A percentile compares a stretch with the other conserved stretches of the same genome.
These are phyloP conservation scores for Paecilomyces sp. DNA, from an alignment of 2,329 filamentous ascomycete genomes.

Conservation along the genomic window DNA sequence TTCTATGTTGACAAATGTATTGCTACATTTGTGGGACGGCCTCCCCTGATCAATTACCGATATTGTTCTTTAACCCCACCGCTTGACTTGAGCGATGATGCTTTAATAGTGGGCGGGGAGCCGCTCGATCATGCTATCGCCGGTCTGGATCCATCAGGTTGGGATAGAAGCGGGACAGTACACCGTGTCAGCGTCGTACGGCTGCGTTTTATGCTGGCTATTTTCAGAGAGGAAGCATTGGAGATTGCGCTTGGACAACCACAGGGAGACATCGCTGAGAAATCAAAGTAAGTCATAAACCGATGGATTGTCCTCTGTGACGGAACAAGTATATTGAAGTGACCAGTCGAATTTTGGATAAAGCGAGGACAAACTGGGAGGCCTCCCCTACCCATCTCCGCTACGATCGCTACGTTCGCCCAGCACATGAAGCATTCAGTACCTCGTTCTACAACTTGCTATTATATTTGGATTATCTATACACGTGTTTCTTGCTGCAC, in stretches of 20 bases:
- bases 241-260: slow-evolving; percentile 22
- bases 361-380: slow-evolving; percentile 17
- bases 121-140: background rate
- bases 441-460: slow-evolving; percentile 10
- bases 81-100: slow-evolving; percentile 22
- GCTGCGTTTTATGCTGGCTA: slow-evolving; percentile 18
- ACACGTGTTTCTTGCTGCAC: slow-evolving; percentile 28
- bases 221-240: slow-evolving; percentile 22
- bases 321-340: background rate
- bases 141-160: background rate
- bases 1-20: slow-evolving; percentile 44
- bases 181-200: slow-evolving; percentile 13
- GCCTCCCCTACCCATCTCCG: slow-evolving; percentile 17
- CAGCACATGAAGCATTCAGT: slow-evolving; percentile 9
- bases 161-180: background rate
- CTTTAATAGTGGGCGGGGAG: slow-evolving; percentile 14
- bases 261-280: slow-evolving; percentile 16
- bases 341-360: background rate
- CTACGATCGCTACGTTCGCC: slow-evolving; percentile 13
- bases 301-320: slow-evolving; percentile 13
- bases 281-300: slow-evolving; percentile 18
- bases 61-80: slow-evolving; percentile 36
- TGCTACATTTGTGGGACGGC: slow-evolving; percentile 45
- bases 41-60: slow-evolving; percentile 38
- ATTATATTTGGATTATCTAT: slow-evolving; percentile 27